Conservation (phyloP, 2,329 filamentous ascomycete genomes). For the Colletotrichum theobromicola region DNA sequence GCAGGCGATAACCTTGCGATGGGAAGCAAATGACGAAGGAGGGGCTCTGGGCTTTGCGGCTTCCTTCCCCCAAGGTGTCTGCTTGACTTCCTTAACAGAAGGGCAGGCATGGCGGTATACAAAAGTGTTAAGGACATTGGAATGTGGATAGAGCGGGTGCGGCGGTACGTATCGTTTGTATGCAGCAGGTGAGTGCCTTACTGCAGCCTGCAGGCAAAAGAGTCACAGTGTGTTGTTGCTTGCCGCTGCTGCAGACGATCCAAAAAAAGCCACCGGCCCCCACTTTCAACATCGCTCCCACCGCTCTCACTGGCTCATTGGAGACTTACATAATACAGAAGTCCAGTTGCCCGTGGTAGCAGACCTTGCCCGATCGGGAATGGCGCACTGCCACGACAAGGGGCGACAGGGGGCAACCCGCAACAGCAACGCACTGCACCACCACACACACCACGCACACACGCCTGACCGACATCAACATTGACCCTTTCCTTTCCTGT, state of each 20-base stretch:
- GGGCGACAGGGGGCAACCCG: conserved; percentile 21
- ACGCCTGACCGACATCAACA: conserved; percentile 24
- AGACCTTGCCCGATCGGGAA: neutral
- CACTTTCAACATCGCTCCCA: neutral
- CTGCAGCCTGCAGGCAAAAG: neutral
- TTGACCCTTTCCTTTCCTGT: conserved; percentile 21
- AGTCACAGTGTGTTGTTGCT: neutral
- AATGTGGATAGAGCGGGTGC: neutral
- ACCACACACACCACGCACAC: conserved; percentile 3
- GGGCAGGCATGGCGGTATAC: accelerated
- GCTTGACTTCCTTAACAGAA: neutral
- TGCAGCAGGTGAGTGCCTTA: neutral
- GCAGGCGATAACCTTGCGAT: neutral
- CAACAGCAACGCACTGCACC: conserved; percentile 15
- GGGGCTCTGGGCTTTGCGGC: neutral
- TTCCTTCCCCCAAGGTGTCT: neutral
- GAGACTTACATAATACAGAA: neutral
- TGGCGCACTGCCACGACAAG: conserved; percentile 22
- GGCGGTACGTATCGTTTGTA: neutral
- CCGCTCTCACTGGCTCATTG: neutral
- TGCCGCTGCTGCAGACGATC: neutral
- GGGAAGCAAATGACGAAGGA: neutral
- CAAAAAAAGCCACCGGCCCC: conserved; percentile 6
- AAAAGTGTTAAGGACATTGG: neutral
- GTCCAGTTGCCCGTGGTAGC: conserved; percentile 24